phyloP scores from a whole-genome alignment of 192 early-diverging fungal genomes.

The Backusella sp. region DNA sequence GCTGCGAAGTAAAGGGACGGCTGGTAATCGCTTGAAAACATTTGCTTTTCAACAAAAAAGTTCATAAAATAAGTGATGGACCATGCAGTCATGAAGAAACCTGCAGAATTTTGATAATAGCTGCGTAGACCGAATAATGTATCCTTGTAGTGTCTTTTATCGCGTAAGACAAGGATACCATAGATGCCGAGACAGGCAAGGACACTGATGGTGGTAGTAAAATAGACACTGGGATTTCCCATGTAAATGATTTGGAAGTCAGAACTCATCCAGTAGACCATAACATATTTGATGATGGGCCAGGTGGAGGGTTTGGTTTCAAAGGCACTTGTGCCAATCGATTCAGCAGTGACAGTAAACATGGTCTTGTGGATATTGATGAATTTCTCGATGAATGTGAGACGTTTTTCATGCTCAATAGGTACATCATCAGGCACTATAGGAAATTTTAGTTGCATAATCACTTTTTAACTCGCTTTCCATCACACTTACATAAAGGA shows the following conservation, averaged over 20 bases:
- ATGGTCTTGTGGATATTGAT: slow-evolving; percentile 87
- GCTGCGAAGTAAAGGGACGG: slow-evolving; percentile 89
- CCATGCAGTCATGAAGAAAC: slow-evolving; percentile 78
- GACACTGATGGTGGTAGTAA: slow-evolving; percentile 65
- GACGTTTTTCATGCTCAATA: slow-evolving; percentile 58
- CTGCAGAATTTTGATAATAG: slow-evolving; percentile 57
- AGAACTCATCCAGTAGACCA: slow-evolving; percentile 80
- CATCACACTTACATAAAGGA: slow-evolving; percentile 33
- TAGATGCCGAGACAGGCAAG: slow-evolving; percentile 57
- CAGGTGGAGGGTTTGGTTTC: slow-evolving; percentile 87
- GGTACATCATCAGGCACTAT: slow-evolving; percentile 58
- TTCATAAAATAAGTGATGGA: slow-evolving; percentile 84
- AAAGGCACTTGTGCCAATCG: slow-evolving; percentile 91
- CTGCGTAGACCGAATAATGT: slow-evolving; percentile 25
- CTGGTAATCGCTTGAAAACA: slow-evolving; percentile 95
- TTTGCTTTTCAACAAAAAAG: slow-evolving; percentile 85
- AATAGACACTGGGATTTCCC: slow-evolving; percentile 89
- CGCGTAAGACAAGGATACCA: slow-evolving; percentile 50
- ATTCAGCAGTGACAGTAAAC: slow-evolving; percentile 83
- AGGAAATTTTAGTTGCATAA: neutral
- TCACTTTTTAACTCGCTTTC: neutral
- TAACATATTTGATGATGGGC: slow-evolving; percentile 83
- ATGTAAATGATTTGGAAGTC: slow-evolving; percentile 84
- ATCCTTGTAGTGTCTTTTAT: slow-evolving; percentile 54
- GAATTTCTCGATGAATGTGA: slow-evolving; percentile 83